Evolutionary conservation across 257 asterid genomes (phyloP).

Genomic region (Craterostigma plantagineum): DNA sequence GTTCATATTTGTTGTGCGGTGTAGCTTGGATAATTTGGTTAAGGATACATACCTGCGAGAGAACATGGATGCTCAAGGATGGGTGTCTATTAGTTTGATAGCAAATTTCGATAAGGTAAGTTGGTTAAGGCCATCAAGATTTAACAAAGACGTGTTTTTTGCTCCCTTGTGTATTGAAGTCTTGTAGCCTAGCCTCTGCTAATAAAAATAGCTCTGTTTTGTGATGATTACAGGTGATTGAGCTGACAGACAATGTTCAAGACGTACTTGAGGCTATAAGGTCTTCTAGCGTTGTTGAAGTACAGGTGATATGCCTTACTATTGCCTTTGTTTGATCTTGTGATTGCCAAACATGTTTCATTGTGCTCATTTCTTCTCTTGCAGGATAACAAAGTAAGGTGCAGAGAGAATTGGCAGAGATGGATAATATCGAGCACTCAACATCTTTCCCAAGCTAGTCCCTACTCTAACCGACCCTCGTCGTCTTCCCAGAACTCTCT

Average conservation of each 20-base stretch:
- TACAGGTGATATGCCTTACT: conserved; percentile 28
- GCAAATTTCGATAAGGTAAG: conserved; percentile 57
- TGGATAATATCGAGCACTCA: conserved; percentile 32
- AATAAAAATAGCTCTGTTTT: background rate
- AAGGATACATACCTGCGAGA: conserved; percentile 42
- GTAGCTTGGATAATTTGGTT: conserved; percentile 50
- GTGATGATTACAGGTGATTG: conserved; percentile 21
- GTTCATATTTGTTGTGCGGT: conserved; percentile 3
- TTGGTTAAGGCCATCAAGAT: conserved; percentile 1
- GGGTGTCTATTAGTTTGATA: conserved; percentile 44
- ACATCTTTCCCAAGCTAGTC: background rate
- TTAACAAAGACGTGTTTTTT: background rate
- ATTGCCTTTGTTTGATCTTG: background rate
- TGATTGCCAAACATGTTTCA: background rate
- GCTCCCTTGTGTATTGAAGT: background rate
- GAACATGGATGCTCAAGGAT: conserved; percentile 61
- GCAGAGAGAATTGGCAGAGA: conserved; percentile 37
- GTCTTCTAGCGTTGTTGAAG: conserved; percentile 49
- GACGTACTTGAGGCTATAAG: conserved; percentile 33
- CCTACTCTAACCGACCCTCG: background rate
- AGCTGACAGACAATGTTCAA: conserved; percentile 50
- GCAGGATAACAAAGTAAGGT: conserved; percentile 57
- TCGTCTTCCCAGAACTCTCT: too few species aligned
- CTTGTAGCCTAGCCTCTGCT: background rate
- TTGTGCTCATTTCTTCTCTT: conserved; percentile 1